phyloP scores from a whole-genome alignment of 176 grass and related monocot species.

The Avena atlantica region DNA sequence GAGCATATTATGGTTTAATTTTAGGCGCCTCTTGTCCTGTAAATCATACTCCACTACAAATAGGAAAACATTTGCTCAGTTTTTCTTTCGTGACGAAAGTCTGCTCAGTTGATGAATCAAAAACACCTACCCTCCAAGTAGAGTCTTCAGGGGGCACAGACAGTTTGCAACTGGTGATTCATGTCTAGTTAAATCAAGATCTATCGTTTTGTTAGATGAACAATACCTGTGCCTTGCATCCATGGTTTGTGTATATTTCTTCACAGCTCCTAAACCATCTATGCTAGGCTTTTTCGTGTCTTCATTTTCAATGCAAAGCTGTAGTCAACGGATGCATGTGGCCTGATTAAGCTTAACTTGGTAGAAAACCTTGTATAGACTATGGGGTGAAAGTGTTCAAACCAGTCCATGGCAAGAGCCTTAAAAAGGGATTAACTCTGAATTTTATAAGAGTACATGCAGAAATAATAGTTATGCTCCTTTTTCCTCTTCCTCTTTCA shows the following conservation, averaged over 20 bases:
- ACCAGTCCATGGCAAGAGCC: not conserved
- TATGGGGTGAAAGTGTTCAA: not conserved
- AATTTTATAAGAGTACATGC: not conserved
- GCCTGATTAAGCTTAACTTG: not conserved
- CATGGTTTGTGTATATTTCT: not conserved
- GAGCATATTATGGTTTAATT: not conserved
- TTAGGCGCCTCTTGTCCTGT: not conserved
- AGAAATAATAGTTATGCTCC: not conserved
- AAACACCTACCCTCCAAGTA: not conserved
- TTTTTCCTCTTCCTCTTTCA: not conserved
- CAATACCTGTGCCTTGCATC: not conserved
- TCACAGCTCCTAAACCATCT: not conserved
- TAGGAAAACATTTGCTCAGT: not conserved
- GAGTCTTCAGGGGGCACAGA: not conserved
- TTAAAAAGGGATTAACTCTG: not conserved
- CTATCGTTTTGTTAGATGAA: not conserved
- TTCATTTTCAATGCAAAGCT: not conserved
- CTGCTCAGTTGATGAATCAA: not conserved
- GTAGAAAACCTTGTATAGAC: conserved; percentile 1
- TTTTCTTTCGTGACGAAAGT: not conserved
- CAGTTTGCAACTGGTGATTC: not conserved
- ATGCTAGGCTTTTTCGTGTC: not conserved
- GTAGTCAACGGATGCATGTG: not conserved
- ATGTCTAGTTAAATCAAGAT: not conserved
- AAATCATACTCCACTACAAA: not conserved